Conservation (phyloP, 106 monocot genomes). For the Phalaenopsis aphrodite region DNA sequence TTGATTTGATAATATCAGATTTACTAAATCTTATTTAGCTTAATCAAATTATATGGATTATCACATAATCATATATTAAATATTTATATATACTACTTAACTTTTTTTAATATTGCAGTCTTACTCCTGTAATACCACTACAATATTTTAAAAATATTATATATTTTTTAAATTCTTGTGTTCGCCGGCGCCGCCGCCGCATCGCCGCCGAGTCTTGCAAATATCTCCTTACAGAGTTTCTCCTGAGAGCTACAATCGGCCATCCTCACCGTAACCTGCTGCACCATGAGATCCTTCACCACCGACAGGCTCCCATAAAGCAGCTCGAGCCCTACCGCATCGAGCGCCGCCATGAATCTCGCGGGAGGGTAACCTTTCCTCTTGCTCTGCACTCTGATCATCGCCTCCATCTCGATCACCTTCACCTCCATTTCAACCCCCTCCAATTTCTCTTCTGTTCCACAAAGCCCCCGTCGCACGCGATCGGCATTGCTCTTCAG, state of each 20-base stretch:
- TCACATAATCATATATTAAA: no score
- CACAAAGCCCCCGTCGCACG: background rate
- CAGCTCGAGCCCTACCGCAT: slow-evolving; percentile 33
- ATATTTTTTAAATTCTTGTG: no score
- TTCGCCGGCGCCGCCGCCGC: background rate
- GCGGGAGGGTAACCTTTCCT: slow-evolving; percentile 37
- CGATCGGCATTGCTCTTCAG: slow-evolving; percentile 10
- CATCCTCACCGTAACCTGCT: slow-evolving; percentile 37
- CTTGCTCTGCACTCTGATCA: slow-evolving; percentile 28
- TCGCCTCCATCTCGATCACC: slow-evolving; percentile 22
- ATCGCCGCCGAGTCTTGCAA: slow-evolving; percentile 1
- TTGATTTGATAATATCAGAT: no score
- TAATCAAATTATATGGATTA: no score
- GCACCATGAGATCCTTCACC: slow-evolving; percentile 39
- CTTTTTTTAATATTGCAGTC: no score
- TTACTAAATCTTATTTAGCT: no score
- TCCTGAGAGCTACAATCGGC: slow-evolving; percentile 10
- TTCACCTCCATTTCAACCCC: slow-evolving; percentile 35
- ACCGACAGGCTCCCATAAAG: slow-evolving; percentile 29
- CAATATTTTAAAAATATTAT: no score
- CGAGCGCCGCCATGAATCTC: slow-evolving; percentile 25
- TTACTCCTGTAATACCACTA: no score
- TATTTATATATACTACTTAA: no score
- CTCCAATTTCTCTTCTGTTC: slow-evolving; percentile 1
- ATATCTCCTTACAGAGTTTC: slow-evolving; percentile 26